These are phyloP conservation scores for Geranium rotundifolium DNA, from an alignment of 345 rosid species.

Conservation along the genomic window DNA sequence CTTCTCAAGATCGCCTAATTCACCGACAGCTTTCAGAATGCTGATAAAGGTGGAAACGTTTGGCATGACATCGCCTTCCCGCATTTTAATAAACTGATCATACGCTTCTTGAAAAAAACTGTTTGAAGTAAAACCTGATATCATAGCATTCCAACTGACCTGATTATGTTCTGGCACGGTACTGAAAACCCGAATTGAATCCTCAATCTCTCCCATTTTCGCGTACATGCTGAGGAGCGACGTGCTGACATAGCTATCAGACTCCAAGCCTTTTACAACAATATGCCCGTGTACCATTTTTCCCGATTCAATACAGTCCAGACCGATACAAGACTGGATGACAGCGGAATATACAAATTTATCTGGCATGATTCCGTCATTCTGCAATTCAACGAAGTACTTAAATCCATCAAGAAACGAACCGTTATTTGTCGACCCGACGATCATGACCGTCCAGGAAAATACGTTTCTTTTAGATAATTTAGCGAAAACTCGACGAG, in stretches of 20 bases:
- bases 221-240: constrained; percentile 39
- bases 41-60: constrained; percentile 22
- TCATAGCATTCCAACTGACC: constrained; percentile 37
- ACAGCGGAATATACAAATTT: constrained; percentile 29
- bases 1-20: constrained; percentile 20
- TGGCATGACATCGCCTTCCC: constrained; percentile 14
- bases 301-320: constrained; percentile 21
- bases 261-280: constrained; percentile 22
- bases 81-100: constrained; percentile 23
- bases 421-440: constrained; percentile 27
- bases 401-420: constrained; percentile 18
- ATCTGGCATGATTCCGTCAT: constrained; percentile 19
- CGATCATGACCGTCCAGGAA: constrained; percentile 39
- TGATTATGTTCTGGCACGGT: constrained; percentile 19
- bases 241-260: constrained; percentile 18
- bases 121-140: constrained; percentile 32
- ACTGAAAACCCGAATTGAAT: constrained; percentile 22
- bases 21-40: constrained; percentile 30
- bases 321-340: constrained; percentile 27
- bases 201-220: constrained; percentile 26
- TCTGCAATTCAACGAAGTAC: constrained; percentile 20
- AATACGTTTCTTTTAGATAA: constrained; percentile 27
- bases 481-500: constrained; percentile 26
- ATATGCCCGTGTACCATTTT: constrained; percentile 30
- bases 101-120: constrained; percentile 26